Conservation (phyloP, 495 filamentous ascomycete species). For the Bathelium albidoporum region DNA sequence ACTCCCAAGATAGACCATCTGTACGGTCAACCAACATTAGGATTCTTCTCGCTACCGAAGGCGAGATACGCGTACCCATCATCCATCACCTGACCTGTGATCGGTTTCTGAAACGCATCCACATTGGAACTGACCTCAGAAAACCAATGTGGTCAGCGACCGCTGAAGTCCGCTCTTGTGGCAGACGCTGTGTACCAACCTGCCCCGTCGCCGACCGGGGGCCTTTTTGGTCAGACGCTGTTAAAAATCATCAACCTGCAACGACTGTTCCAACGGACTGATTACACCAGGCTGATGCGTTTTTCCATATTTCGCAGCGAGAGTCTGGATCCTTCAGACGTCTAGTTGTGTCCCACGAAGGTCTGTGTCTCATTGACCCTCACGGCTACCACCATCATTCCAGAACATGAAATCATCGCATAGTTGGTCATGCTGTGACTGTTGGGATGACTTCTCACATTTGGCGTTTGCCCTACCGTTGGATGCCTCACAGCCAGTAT, state of each 20-base stretch:
- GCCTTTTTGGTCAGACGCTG: not conserved
- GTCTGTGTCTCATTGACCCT: not conserved
- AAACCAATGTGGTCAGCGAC: not conserved
- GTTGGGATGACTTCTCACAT: not conserved
- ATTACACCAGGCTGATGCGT: not conserved
- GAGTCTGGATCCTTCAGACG: not conserved
- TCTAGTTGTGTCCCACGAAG: too few relatives aligned
- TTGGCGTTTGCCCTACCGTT: not conserved
- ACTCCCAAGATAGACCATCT: too few relatives aligned
- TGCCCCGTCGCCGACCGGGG: not conserved
- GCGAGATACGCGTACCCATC: not conserved
- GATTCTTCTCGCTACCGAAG: not conserved
- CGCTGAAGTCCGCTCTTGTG: not conserved
- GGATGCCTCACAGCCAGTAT: conserved; percentile 17
- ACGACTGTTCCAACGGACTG: not conserved
- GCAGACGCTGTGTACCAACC: not conserved
- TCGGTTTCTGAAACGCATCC: conserved; percentile 4
- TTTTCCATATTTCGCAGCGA: not conserved
- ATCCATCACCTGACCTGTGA: not conserved
- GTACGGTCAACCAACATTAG: conserved; percentile 3
- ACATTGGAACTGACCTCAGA: not conserved
- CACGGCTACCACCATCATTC: not conserved
- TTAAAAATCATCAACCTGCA: not conserved
- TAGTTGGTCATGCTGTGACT: not conserved
- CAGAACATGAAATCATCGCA: not conserved